Evolutionary conservation across 2,329 filamentous ascomycete species (phyloP).

Genomic region (Aspergillus costaricaensis): DNA sequence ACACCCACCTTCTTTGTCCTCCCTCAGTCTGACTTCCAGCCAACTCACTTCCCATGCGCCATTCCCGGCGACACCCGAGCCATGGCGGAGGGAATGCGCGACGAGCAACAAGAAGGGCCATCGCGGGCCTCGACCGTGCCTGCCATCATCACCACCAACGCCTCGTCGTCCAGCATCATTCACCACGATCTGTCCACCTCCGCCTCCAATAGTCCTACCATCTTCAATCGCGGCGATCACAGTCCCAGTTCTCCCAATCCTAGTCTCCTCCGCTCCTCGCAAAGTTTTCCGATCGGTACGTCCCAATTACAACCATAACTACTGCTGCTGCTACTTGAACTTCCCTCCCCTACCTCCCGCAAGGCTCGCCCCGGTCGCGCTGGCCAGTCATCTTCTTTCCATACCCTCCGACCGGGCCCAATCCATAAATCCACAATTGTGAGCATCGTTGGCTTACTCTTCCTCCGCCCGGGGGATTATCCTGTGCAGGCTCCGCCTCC

Average conservation of each 20-base stretch:
- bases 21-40: not conserved
- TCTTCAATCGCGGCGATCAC: constrained; percentile 10
- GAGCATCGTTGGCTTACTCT: constrained; percentile 5
- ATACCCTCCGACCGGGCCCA: no score
- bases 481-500: constrained; percentile 29
- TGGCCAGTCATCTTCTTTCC: not conserved
- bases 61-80: constrained; percentile 19
- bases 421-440: no score
- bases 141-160: constrained; percentile 28
- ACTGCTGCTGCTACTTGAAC: not conserved
- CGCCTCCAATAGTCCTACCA: constrained; percentile 9
- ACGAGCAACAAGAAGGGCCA: constrained; percentile 24
- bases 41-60: constrained; percentile 26
- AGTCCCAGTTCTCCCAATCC: constrained; percentile 15
- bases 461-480: constrained; percentile 7
- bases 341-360: not conserved
- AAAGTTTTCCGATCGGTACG: constrained; percentile 32
- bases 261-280: constrained; percentile 21
- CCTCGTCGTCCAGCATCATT: constrained; percentile 22
- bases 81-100: constrained; percentile 36
- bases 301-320: constrained; percentile 10
- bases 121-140: constrained; percentile 29
- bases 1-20: constrained; percentile 1
- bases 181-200: constrained; percentile 11
- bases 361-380: not conserved